Conservation (phyloP, 345 rosid species). For the Citrus mangshanensis region DNA sequence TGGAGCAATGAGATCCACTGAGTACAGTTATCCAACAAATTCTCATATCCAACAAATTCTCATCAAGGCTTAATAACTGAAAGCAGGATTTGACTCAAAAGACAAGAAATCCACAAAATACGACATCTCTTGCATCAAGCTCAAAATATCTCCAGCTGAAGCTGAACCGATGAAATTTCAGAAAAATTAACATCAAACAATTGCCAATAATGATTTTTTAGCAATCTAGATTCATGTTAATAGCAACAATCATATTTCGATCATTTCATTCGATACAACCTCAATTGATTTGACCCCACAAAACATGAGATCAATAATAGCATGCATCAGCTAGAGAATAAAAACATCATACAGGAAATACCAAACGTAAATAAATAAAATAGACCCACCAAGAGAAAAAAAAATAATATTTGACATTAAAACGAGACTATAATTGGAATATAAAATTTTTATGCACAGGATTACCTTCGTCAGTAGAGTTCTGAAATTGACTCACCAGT, state of each 20-base stretch:
- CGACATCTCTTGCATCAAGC: background rate
- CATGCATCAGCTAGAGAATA: background rate
- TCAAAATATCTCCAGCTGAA: background rate
- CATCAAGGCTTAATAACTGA: background rate
- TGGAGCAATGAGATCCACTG: background rate
- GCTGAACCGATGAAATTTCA: background rate
- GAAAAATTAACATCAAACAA: background rate
- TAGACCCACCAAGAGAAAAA: background rate
- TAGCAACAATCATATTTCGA: background rate
- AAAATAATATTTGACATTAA: background rate
- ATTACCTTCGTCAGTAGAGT: constrained; percentile 63
- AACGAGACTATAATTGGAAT: background rate
- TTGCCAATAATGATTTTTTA: background rate
- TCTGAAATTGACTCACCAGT: constrained; percentile 84
- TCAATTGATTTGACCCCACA: background rate
- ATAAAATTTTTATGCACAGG: background rate
- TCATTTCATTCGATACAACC: background rate
- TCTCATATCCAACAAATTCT: no score
- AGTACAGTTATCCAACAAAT: background rate
- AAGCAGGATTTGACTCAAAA: background rate
- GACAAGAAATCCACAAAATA: background rate
- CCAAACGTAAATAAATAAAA: background rate
- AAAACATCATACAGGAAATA: background rate
- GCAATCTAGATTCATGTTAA: background rate
- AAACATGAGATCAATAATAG: background rate